Evolutionary conservation across 2,329 filamentous ascomycete species (phyloP).

Genomic region (Metarhizium sp.): DNA sequence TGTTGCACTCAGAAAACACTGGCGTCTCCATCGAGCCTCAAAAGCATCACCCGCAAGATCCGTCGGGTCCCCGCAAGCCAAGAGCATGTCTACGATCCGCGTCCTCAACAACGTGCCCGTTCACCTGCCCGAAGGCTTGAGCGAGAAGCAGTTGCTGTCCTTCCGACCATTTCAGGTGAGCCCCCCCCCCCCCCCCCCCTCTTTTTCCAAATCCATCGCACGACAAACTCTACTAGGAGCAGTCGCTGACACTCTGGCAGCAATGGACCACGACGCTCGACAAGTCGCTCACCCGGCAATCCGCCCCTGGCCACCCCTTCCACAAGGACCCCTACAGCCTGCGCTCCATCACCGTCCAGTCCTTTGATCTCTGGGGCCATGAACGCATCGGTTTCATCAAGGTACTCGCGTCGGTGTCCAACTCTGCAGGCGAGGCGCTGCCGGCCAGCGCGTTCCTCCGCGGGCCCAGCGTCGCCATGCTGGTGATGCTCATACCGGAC

Average conservation of each 20-base stretch:
- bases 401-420: constrained; percentile 37
- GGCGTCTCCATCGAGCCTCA: no score
- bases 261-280: constrained; percentile 39
- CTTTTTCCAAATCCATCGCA: no score
- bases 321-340: constrained; percentile 43
- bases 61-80: no score
- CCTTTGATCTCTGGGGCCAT: constrained; percentile 41
- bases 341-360: constrained; percentile 40
- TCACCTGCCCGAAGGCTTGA: constrained; percentile 30
- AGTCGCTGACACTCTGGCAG: constrained; percentile 33
- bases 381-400: constrained; percentile 48
- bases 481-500: constrained; percentile 46
- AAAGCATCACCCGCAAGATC: no score
- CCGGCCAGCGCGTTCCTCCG: constrained; percentile 48
- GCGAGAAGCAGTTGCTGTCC: constrained; percentile 28
- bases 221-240: no score
- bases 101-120: constrained; percentile 23
- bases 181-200: no score
- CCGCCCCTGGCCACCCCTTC: constrained; percentile 38
- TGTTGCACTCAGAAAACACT: no score
- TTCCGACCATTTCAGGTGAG: constrained; percentile 20
- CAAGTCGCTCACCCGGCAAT: constrained; percentile 37
- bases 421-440: constrained; percentile 24
- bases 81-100: neutral
- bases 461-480: constrained; percentile 51